Evolutionary conservation across 2,329 filamentous ascomycete species (phyloP).

Genomic region (Cordyceps javanica): DNA sequence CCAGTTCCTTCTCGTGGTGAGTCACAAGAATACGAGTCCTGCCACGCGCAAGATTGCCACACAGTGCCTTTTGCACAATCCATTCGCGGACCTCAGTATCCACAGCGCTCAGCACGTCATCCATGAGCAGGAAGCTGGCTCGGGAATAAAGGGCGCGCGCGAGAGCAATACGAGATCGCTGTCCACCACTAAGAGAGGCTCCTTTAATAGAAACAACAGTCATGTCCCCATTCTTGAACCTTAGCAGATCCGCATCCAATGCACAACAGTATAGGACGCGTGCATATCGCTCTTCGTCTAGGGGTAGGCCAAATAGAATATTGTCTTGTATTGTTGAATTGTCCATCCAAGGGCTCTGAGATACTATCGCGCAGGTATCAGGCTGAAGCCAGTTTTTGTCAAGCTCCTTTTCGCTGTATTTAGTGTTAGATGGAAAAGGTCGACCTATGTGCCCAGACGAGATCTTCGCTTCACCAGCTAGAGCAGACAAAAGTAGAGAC

Average conservation of each 20-base stretch:
- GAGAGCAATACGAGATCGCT: slow-evolving; percentile 16
- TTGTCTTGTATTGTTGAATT: slow-evolving; percentile 68
- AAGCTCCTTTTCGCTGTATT: neutral
- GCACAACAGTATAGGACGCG: slow-evolving; percentile 46
- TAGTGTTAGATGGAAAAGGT: neutral
- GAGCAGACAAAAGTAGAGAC: slow-evolving; percentile 7
- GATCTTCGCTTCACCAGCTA: slow-evolving; percentile 11
- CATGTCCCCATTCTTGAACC: slow-evolving; percentile 61
- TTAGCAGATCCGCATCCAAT: slow-evolving; percentile 62
- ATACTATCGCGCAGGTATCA: slow-evolving; percentile 18
- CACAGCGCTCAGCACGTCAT: slow-evolving; percentile 71
- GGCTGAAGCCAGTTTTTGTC: neutral
- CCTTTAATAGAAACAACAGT: slow-evolving; percentile 46
- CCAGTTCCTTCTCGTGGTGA: neutral
- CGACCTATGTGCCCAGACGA: slow-evolving; percentile 8
- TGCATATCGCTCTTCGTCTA: slow-evolving; percentile 16
- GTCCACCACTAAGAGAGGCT: slow-evolving; percentile 15
- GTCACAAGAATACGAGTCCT: neutral
- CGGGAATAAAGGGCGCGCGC: slow-evolving; percentile 19
- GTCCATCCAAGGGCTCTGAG: slow-evolving; percentile 73
- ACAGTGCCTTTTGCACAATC: too few relatives aligned
- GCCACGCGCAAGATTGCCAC: neutral
- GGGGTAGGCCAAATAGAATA: slow-evolving; percentile 63
- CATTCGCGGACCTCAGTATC: neutral
- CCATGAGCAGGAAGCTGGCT: slow-evolving; percentile 41